These are phyloP conservation scores for Russula dissimulans DNA, from an alignment of 768 basidiomycete species.

Conservation along the genomic window DNA sequence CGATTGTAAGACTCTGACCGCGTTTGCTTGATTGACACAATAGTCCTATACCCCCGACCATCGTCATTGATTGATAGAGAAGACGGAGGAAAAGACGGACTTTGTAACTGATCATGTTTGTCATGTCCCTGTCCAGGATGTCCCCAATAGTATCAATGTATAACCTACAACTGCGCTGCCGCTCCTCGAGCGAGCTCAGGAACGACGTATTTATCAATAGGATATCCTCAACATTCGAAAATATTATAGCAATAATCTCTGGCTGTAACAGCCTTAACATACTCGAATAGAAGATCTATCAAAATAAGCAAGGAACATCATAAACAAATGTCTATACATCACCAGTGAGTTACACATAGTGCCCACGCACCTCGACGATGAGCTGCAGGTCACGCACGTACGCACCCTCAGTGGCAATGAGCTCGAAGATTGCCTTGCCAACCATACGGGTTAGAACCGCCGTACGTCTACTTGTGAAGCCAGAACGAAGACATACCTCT, in stretches of 20 bases:
- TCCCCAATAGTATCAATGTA: slow-evolving; percentile 89
- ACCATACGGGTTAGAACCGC: background rate
- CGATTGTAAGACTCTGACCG: slow-evolving; percentile 67
- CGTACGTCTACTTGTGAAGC: no score
- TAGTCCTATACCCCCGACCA: slow-evolving; percentile 47
- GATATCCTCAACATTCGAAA: slow-evolving; percentile 91
- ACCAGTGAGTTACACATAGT: background rate
- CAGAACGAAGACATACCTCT: slow-evolving; percentile 43
- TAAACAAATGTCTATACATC: background rate
- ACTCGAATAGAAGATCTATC: slow-evolving; percentile 79
- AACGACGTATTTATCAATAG: slow-evolving; percentile 83
- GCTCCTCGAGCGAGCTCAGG: slow-evolving; percentile 79
- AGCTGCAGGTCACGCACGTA: slow-evolving; percentile 91
- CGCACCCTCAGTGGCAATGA: slow-evolving; percentile 81
- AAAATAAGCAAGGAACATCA: background rate
- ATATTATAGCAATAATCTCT: slow-evolving; percentile 74
- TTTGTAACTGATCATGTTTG: slow-evolving; percentile 73
- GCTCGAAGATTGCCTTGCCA: slow-evolving; percentile 81
- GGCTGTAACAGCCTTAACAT: slow-evolving; percentile 62
- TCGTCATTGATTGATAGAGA: background rate
- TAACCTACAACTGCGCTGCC: slow-evolving; percentile 85
- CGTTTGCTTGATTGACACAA: slow-evolving; percentile 80
- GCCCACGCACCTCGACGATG: slow-evolving; percentile 64
- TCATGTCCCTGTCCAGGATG: slow-evolving; percentile 64
- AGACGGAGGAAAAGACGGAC: slow-evolving; percentile 31